Evolutionary conservation across 495 filamentous ascomycete species (phyloP).

Genomic region (Talaromyces ruber): DNA sequence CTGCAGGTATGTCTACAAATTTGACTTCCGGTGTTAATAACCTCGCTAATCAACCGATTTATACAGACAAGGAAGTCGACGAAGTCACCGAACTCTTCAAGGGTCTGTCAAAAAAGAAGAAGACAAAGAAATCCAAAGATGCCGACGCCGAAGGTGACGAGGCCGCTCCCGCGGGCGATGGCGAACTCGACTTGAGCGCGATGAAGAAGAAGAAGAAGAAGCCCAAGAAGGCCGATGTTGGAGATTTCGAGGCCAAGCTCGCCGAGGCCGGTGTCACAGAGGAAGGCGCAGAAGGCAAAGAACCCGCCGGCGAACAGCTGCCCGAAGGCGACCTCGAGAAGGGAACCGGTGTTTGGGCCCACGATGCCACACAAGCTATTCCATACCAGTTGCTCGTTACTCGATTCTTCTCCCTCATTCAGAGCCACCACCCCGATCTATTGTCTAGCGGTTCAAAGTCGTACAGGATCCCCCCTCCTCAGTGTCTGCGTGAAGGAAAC

Average conservation of each 20-base stretch:
- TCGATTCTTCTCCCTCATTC: constrained; percentile 86
- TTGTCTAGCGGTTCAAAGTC: constrained; percentile 77
- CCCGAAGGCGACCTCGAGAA: constrained; percentile 72
- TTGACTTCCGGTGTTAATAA: neutral
- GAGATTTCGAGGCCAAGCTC: constrained; percentile 75
- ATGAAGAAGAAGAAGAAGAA: constrained; percentile 98
- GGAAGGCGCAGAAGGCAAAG: constrained; percentile 36
- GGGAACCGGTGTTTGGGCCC: constrained; percentile 90
- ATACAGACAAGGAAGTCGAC: constrained; percentile 55
- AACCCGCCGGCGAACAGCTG: constrained; percentile 37
- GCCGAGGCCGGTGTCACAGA: constrained; percentile 62
- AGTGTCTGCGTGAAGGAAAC: constrained; percentile 98
- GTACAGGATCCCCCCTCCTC: constrained; percentile 99
- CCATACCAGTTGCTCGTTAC: constrained; percentile 75
- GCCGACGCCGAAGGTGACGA: constrained; percentile 47
- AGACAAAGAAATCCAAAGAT: constrained; percentile 56
- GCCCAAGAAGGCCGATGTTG: constrained; percentile 56
- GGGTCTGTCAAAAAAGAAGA: constrained; percentile 84
- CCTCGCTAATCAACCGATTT: neutral
- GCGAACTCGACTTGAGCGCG: constrained; percentile 62
- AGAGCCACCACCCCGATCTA: constrained; percentile 91
- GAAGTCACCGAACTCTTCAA: constrained; percentile 69
- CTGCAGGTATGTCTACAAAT: constrained; percentile 50
- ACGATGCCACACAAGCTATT: constrained; percentile 67
- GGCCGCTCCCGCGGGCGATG: constrained; percentile 48